These are phyloP conservation scores for Sordariomycetes sp. DNA, from an alignment of 2,329 filamentous ascomycete genomes.

Conservation along the genomic window DNA sequence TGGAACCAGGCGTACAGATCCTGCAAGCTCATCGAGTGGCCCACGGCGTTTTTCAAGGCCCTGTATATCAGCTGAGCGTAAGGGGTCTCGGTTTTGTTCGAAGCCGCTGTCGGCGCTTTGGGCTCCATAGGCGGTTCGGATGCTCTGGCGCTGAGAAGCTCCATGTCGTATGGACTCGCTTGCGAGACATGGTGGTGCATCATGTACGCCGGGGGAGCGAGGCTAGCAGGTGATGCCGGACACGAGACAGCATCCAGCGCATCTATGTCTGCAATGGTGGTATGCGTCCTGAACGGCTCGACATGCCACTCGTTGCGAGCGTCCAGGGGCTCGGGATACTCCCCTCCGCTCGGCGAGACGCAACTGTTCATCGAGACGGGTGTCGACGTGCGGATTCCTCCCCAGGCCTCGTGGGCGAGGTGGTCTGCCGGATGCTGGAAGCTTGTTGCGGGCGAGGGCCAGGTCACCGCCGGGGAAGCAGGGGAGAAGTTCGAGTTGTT, in stretches of 20 bases:
- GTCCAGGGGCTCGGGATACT: background rate
- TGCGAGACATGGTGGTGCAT: background rate
- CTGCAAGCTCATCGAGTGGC: slow-evolving; percentile 66
- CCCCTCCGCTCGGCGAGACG: slow-evolving; percentile 8
- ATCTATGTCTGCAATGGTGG: background rate
- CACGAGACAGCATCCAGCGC: background rate
- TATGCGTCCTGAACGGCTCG: background rate
- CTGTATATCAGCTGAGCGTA: slow-evolving; percentile 77
- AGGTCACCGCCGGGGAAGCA: slow-evolving; percentile 21
- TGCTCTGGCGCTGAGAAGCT: background rate
- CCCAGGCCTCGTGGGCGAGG: slow-evolving; percentile 8
- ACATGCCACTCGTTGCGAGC: background rate
- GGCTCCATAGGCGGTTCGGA: background rate
- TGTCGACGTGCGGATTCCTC: slow-evolving; percentile 13
- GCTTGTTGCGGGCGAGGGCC: slow-evolving; percentile 18
- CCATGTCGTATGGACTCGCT: background rate
- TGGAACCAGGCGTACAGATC: slow-evolving; percentile 90
- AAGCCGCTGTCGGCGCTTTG: background rate
- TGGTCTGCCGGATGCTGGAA: slow-evolving; percentile 7
- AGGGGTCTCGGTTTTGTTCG: slow-evolving; percentile 40
- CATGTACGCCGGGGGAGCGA: background rate
- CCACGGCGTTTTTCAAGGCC: slow-evolving; percentile 60
- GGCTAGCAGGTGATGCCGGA: background rate
- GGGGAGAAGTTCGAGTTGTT: slow-evolving; percentile 17
- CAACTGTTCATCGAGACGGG: slow-evolving; percentile 12